Evolutionary conservation across 345 rosid species (phyloP).

Genomic region (Citrus reticulata): DNA sequence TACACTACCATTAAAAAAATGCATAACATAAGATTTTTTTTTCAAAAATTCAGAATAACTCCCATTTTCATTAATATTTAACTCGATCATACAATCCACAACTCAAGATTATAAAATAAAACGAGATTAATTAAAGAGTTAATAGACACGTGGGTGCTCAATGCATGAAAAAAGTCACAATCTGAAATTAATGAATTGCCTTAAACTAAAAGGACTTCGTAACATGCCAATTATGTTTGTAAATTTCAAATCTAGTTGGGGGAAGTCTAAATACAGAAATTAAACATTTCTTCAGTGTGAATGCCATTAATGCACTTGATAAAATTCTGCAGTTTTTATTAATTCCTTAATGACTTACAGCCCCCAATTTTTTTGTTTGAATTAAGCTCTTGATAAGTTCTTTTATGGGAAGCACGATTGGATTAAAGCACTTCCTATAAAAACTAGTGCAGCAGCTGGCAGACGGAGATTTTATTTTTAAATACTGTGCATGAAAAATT

Average conservation of each 20-base stretch:
- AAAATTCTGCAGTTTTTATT: background rate
- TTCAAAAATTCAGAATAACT: too few relatives aligned
- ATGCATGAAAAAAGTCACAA: background rate
- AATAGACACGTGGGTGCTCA: background rate
- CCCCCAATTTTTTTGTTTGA: background rate
- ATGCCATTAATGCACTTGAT: background rate
- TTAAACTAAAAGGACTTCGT: background rate
- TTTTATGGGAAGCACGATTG: background rate
- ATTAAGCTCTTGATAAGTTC: background rate
- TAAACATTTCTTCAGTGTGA: background rate
- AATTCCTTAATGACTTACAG: background rate
- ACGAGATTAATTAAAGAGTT: too few relatives aligned
- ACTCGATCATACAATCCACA: too few relatives aligned
- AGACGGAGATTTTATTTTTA: background rate
- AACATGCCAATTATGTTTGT: background rate
- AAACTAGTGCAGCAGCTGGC: background rate
- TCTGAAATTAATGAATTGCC: background rate
- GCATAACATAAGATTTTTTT: too few relatives aligned
- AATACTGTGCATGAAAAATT: background rate
- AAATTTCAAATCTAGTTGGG: background rate
- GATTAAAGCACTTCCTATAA: background rate
- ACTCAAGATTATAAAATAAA: too few relatives aligned
- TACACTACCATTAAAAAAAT: too few relatives aligned
- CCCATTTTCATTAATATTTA: too few relatives aligned
- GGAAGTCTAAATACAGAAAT: background rate